A percentile compares a stretch with the other conserved stretches of the same genome.
Conservation (phyloP, 768 basidiomycete genomes). For the Hirschioporus abietinus region DNA sequence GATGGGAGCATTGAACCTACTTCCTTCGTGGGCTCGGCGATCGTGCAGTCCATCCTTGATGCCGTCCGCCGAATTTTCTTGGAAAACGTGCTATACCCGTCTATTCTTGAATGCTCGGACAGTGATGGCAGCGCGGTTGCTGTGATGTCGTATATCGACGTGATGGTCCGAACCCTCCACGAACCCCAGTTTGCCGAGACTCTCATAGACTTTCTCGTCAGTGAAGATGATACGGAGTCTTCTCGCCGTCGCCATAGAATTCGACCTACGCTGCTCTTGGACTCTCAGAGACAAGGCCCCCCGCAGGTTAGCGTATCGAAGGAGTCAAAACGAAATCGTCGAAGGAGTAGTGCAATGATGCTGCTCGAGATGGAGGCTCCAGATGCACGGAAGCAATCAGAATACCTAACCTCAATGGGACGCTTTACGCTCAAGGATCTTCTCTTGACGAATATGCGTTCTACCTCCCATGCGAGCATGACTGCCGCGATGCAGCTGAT, state of each 20-base stretch:
- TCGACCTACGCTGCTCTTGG: conserved; percentile 32
- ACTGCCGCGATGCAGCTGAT: conserved; percentile 80
- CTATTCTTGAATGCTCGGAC: conserved; percentile 89
- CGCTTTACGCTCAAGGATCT: conserved; percentile 92
- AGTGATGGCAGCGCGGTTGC: conserved; percentile 93
- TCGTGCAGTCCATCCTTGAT: conserved; percentile 78
- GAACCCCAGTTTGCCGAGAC: conserved; percentile 64
- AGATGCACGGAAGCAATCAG: conserved; percentile 60
- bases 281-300: conserved; percentile 20
- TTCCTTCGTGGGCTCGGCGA: conserved; percentile 67
- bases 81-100: conserved; percentile 89
- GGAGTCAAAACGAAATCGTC: conserved; percentile 44
- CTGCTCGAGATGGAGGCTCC: conserved; percentile 83
- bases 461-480: conserved; percentile 55
- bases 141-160: conserved; percentile 92
- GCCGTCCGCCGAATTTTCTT: conserved; percentile 83
- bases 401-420: conserved; percentile 83
- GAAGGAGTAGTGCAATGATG: conserved; percentile 89
- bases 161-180: conserved; percentile 73
- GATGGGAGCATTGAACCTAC: conserved; percentile 52
- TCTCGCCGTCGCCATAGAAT: conserved; percentile 38
- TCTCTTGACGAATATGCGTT: conserved; percentile 71
- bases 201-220: conserved; percentile 75
- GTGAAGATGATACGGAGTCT: conserved; percentile 73
- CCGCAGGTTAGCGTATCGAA: conserved; percentile 34